These are phyloP conservation scores for Malus domestica DNA, from an alignment of 306 rosid genomes.

Conservation along the genomic window ASM211411v1 NC_041792.1:1470001-1470500, in stretches of 20 bases:
- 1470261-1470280: background rate
- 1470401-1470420: too few species aligned
- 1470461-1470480: too few species aligned
- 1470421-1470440: too few species aligned
- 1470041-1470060: background rate
- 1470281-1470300: too few species aligned
- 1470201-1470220: background rate
- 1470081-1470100: background rate
- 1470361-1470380: too few species aligned
- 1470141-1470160: constrained; percentile 30
- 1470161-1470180: constrained; percentile 9
- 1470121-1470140: constrained; percentile 12
- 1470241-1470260: background rate
- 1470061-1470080: background rate
- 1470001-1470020: background rate
- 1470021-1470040: background rate
- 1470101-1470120: constrained; percentile 11
- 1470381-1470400: too few species aligned
- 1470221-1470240: background rate
- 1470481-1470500: too few species aligned
- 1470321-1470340: too few species aligned
- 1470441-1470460: too few species aligned
- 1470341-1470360: too few species aligned
- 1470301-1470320: too few species aligned
- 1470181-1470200: background rate